Percentiles rank a stretch among this genome's conserved stretches.
phyloP scores from a whole-genome alignment of 768 basidiomycete species.

The Trametes cingulata region DNA sequence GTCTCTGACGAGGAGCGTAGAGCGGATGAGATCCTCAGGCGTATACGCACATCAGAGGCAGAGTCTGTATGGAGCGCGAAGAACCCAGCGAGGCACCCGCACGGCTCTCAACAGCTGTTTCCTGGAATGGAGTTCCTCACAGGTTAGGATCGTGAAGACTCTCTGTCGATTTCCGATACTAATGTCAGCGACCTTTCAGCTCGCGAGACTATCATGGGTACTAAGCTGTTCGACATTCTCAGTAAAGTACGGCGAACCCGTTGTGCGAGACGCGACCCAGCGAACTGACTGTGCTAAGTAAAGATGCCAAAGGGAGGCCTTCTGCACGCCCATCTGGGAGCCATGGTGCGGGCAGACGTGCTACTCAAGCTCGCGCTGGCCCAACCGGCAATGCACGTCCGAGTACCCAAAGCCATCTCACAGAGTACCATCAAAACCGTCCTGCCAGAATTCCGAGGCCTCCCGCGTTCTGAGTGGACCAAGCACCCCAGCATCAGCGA shows the following conservation, averaged over 20 bases:
- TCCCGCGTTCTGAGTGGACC: constrained; percentile 38
- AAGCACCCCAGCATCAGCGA: constrained; percentile 36
- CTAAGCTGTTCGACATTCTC: constrained; percentile 61
- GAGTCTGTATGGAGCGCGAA: constrained; percentile 59
- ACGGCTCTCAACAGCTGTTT: constrained; percentile 60
- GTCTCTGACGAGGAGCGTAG: constrained; percentile 42
- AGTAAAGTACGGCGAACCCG: constrained; percentile 59
- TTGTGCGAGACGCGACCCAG: no score
- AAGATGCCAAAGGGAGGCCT: constrained; percentile 84
- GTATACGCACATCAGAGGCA: constrained; percentile 56
- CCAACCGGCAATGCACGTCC: constrained; percentile 63
- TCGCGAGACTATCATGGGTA: constrained; percentile 49
- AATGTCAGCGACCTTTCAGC: constrained; percentile 4
- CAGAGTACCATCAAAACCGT: constrained; percentile 41
- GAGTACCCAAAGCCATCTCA: constrained; percentile 42
- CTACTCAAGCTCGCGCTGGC: constrained; percentile 56
- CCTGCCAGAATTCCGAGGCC: constrained; percentile 54
- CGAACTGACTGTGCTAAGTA: background rate
- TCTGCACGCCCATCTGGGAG: constrained; percentile 75
- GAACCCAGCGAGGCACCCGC: constrained; percentile 24
- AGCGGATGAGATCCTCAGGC: constrained; percentile 59
- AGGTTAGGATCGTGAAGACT: constrained; percentile 44
- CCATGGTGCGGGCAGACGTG: constrained; percentile 58
- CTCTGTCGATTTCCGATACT: background rate
- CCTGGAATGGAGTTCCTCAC: constrained; percentile 82